Evolutionary conservation across 1,139 yeast genomes (phyloP), one percentile per base, ranked within the genome.

Genomic region (Komagataea norvegica): DNA sequence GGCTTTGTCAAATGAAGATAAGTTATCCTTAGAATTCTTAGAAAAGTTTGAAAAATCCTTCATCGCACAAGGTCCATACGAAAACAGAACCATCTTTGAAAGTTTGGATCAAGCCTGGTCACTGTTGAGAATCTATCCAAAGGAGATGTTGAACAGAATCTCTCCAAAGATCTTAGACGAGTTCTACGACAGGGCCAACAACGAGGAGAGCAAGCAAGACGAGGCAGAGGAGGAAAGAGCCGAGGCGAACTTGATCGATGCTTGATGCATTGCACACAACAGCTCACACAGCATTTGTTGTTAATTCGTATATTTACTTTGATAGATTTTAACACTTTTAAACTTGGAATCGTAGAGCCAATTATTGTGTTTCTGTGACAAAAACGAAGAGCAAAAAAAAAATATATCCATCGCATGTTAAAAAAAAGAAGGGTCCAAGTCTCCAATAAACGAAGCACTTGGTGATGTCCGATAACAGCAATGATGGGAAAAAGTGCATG

Each of bases 41-140:
- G 98, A 93, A 62, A 91, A 91, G 70, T 91, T 91, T 57, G 99
- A 91, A 68, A 87, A 85, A 74, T 83, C 91, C 40, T 93, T 93
- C 60, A 87, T 91, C 56, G 62, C 88, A 38, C 99, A 91, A 70
- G 97, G 96, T 62, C 88, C 95, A 38, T 91, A 91, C 61, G 98
- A 91, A 68, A 77, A 88, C 67, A 84, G 98, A 76, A 73, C 87
- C 36, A 81, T 91, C 52, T 86, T 89, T 57, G 98, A 91, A 68
- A 84, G 96, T 33, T 79, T 91, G 61, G 98, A 91, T 62, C 89
- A 85, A 64, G 99, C 98, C 38, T 91, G 99, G 99, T 81, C 95
- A 34, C 75, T 91, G 63, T 75, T 91, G 64, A 87, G 99, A 74
- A 91, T 91, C 61, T 91, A 91, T 72, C 99, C 99, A 60, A 91